Base-by-base conservation (phyloP, 139 green algal genomes). In the Chlorella sp. region DNA sequence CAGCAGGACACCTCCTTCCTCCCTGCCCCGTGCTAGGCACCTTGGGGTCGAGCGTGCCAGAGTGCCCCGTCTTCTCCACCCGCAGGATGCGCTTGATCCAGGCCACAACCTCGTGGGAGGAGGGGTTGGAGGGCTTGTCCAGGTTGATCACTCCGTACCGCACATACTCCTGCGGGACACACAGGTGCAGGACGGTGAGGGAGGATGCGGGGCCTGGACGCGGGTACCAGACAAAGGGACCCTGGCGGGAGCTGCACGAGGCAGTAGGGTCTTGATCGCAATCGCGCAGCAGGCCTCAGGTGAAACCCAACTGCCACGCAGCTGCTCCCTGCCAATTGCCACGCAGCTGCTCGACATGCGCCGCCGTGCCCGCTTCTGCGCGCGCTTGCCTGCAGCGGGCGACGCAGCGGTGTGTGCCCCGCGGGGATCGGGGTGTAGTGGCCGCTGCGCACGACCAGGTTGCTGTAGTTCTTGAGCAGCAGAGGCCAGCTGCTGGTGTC, bases 41-140 rank as follows among this genome's bases (percentile, higher is more conserved):
- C 85, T 89, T 89, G 71, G 85, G 85, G n/a, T 89, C 85, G 40
- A 89, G 85, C 2, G 85, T 89, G 71, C 85, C 85, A 40, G 93
- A 97, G 94, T 99, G 98, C 9, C 98, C 98, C 1, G 98, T 99
- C 94, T 99, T 99, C 85, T 99, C 98, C 24, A 99, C 96, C n/a
- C 98, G 94, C 64, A 99, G 94, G 61, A 99, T 99, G 82, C 98
- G 97, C 75, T 95, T 94, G 73, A 99, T 97, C 98, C 98, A 99
- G 16, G 98, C 98, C 32, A 99, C 98, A 32, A 98, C 92, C 93
- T 99, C 98, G 91, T 99, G 98, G 2, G 96, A 99, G 28, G 95
- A 98, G 21, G 98, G 98, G 92, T 99, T 99, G 24, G 96, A 95
- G 1, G 98, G 98, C 91, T 99, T 99, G 95, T 99, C 98, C 28